Percentiles rank a stretch among this genome's conserved stretches.
These are phyloP conservation scores for Epipyxis sp. DNA, from an alignment of 108 stramenopile genomes.

Conservation along the genomic window DNA sequence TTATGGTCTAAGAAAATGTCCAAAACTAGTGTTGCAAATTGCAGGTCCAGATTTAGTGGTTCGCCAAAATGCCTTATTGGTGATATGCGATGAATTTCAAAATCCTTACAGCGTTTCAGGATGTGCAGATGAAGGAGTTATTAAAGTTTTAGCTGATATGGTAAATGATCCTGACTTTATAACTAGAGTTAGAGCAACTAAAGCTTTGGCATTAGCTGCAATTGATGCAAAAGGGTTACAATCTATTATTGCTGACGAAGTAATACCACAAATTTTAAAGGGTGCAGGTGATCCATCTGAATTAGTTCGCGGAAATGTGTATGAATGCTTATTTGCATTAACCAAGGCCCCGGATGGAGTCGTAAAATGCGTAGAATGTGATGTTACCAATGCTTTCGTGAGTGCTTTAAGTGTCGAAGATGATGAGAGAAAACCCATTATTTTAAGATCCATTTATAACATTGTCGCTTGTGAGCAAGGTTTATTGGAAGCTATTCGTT, in stretches of 20 bases:
- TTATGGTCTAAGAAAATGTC: constrained; percentile 46
- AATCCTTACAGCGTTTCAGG: constrained; percentile 44
- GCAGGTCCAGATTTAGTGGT: constrained; percentile 31
- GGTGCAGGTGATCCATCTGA: constrained; percentile 37
- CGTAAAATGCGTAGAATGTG: constrained; percentile 4
- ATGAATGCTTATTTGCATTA: constrained; percentile 28
- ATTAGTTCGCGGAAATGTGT: constrained; percentile 38
- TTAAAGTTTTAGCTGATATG: constrained; percentile 35
- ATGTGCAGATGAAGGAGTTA: constrained; percentile 31
- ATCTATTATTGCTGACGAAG: constrained; percentile 37
- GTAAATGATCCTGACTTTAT: constrained; percentile 38
- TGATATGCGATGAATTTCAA: constrained; percentile 51
- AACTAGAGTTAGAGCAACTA: constrained; percentile 35
- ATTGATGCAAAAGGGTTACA: constrained; percentile 42
- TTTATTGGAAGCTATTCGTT: constrained; percentile 30
- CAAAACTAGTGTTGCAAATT: constrained; percentile 47
- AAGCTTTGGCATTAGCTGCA: constrained; percentile 35
- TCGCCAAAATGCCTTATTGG: constrained; percentile 41
- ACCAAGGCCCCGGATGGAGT: constrained; percentile 28
- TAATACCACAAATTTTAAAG: background rate
- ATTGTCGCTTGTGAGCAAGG: constrained; percentile 25
- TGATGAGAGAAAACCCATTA: constrained; percentile 32
- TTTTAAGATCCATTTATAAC: constrained; percentile 36
- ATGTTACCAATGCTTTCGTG: constrained; percentile 34
- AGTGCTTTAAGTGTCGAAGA: constrained; percentile 27